Evolutionary conservation across 75 land plant species (phyloP), one percentile per base, ranked within the genome.

Genomic region (Cunninghamia lanceolata): DNA sequence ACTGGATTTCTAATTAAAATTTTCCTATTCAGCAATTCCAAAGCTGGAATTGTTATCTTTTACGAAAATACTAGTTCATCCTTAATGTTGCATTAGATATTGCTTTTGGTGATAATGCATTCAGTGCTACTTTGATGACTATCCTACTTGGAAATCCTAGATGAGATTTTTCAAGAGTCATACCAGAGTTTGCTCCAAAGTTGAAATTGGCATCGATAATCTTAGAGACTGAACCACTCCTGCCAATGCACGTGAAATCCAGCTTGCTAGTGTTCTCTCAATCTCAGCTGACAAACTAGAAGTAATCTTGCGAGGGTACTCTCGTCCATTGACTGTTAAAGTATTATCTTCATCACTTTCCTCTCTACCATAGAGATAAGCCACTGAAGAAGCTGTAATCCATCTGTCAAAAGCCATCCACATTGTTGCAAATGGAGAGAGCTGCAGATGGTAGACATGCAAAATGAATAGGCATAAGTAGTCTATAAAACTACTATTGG

Each of bases 331-430:
- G 34, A 96, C 93, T 25, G 80, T 85, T n/a, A 89, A 70, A 68
- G 90, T 94, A 0, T 90, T 90, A 52, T 94, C 95, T 52, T 85
- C 88, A 21, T 85, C 88, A 74, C 88, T 85, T 39, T 93, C 93
- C 68, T 94, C 94, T 35, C 90, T 91, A 63, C 98, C 98, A 92
- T 97, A 97, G 82, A 97, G 90, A 87, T 92, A 91, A 52, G 96
- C 96, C 82, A 97, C 74, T 21, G 99, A 91, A 68, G 95, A 91
- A 74, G 93, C 89, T 16, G 98, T 89, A 81, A 94, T 87, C 98
- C 98, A 97, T 74, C 88, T 87, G 86, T 96, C 97, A 68, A 97
- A 85, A 73, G 96, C 94, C 92, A 90, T 93, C 93, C 92, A 96
- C 92, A 94, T 91, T 79, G 92, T 93, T 83, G 95, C 95, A 91